Conservation (phyloP, 192 early-diverging fungal genomes). For the Rhizophagus clarus region DNA sequence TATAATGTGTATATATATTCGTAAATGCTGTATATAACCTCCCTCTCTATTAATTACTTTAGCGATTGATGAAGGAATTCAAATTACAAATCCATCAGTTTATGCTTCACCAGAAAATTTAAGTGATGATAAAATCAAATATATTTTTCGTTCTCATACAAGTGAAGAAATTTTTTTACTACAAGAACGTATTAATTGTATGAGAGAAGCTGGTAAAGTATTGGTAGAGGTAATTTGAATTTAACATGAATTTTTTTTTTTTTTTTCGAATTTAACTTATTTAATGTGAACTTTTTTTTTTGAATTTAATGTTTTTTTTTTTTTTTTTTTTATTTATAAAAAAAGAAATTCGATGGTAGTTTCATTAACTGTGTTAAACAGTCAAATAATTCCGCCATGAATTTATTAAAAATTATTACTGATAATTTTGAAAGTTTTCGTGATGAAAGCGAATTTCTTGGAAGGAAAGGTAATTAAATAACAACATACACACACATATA, state of each 20-base stretch:
- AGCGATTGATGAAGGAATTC: slow-evolving; percentile 61
- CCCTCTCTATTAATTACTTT: no score
- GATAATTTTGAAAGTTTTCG: slow-evolving; percentile 66
- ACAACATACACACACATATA: neutral
- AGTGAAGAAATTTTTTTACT: slow-evolving; percentile 64
- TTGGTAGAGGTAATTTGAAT: slow-evolving; percentile 55
- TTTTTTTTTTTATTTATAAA: no score
- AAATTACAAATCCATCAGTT: slow-evolving; percentile 62
- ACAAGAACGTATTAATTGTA: slow-evolving; percentile 56
- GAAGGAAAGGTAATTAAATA: slow-evolving; percentile 47
- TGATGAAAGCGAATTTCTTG: slow-evolving; percentile 62
- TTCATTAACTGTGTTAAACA: slow-evolving; percentile 61
- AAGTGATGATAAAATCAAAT: slow-evolving; percentile 43
- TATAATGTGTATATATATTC: no score
- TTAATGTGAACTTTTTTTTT: neutral
- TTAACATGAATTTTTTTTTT: neutral
- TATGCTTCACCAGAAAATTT: slow-evolving; percentile 44
- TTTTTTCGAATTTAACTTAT: neutral
- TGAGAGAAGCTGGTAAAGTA: slow-evolving; percentile 73
- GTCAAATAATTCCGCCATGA: slow-evolving; percentile 55
- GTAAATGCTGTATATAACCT: no score
- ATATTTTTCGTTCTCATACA: slow-evolving; percentile 68
- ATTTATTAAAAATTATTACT: slow-evolving; percentile 58
- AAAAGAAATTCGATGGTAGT: slow-evolving; percentile 59
- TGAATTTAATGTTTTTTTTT: no score